These are phyloP conservation scores for Penicillium waksmanii DNA, from an alignment of 495 filamentous ascomycete species.

Conservation along the genomic window DNA sequence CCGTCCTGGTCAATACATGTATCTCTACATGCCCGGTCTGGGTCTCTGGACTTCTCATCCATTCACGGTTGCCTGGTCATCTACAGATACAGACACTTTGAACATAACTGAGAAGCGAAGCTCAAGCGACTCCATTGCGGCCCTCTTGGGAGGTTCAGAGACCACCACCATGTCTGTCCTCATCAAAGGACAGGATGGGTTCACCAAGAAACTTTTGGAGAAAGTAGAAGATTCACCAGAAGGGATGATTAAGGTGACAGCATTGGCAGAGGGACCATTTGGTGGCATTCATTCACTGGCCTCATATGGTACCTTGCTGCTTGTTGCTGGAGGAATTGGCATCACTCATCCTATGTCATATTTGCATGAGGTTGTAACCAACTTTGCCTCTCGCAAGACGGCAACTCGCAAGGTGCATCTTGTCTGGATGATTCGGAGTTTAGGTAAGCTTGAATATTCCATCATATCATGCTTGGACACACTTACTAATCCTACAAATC, in stretches of 20 bases:
- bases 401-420: slow-evolving; percentile 48
- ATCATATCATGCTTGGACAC: background rate
- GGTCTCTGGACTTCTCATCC: slow-evolving; percentile 59
- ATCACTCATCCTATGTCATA: slow-evolving; percentile 63
- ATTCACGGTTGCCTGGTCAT: slow-evolving; percentile 60
- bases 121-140: slow-evolving; percentile 39
- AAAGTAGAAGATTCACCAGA: slow-evolving; percentile 44
- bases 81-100: slow-evolving; percentile 14
- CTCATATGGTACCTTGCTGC: slow-evolving; percentile 57
- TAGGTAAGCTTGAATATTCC: slow-evolving; percentile 32
- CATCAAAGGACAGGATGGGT: slow-evolving; percentile 57
- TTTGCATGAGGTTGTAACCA: slow-evolving; percentile 51
- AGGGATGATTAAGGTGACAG: slow-evolving; percentile 46
- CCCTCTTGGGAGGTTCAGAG: slow-evolving; percentile 35
- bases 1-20: slow-evolving; percentile 58
- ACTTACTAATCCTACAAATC: background rate
- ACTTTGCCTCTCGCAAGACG: slow-evolving; percentile 40
- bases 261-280: slow-evolving; percentile 60
- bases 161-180: slow-evolving; percentile 54
- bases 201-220: slow-evolving; percentile 56
- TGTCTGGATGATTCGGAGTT: slow-evolving; percentile 46
- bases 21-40: slow-evolving; percentile 57
- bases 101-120: slow-evolving; percentile 31
- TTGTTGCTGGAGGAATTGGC: slow-evolving; percentile 62
- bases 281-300: slow-evolving; percentile 55